phyloP scores from a whole-genome alignment of 176 grass and related monocot genomes.

The Juncus inflexus region DNA sequence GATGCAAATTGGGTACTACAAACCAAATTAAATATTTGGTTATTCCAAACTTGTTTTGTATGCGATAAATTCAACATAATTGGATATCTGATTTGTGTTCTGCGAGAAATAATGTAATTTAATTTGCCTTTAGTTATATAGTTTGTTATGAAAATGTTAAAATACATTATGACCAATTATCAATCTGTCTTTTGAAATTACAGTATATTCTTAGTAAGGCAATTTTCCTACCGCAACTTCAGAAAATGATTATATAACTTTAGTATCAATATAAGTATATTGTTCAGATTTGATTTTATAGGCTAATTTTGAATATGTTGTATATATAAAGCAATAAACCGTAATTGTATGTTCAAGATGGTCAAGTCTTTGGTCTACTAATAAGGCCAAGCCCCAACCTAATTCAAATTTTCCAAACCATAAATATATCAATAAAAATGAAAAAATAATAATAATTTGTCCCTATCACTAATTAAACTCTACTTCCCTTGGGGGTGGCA shows the following conservation, averaged over 20 bases:
- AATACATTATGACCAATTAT: too few species aligned
- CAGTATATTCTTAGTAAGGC: too few species aligned
- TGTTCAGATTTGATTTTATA: background rate
- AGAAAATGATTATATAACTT: background rate
- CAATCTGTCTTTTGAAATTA: too few species aligned
- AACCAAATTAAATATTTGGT: too few species aligned
- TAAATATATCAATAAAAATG: conserved; percentile 14
- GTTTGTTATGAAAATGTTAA: too few species aligned
- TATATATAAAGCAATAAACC: conserved; percentile 11
- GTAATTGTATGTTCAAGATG: background rate
- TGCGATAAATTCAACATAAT: too few species aligned
- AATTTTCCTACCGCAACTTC: too few species aligned
- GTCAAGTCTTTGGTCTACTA: conserved; percentile 21
- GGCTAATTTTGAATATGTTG: background rate
- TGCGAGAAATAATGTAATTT: too few species aligned
- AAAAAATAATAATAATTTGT: conserved; percentile 3
- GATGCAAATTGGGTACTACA: background rate
- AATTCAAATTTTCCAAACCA: conserved; percentile 24
- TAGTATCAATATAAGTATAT: background rate
- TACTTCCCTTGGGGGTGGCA: conserved; percentile 17
- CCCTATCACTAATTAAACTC: background rate
- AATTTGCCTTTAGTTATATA: too few species aligned
- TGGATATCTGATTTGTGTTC: too few species aligned
- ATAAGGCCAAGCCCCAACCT: conserved; percentile 26
- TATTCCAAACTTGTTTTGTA: too few species aligned